Conservation (phyloP, 1,284 basidiomycete species). For the Thelephora terrestris region DNA sequence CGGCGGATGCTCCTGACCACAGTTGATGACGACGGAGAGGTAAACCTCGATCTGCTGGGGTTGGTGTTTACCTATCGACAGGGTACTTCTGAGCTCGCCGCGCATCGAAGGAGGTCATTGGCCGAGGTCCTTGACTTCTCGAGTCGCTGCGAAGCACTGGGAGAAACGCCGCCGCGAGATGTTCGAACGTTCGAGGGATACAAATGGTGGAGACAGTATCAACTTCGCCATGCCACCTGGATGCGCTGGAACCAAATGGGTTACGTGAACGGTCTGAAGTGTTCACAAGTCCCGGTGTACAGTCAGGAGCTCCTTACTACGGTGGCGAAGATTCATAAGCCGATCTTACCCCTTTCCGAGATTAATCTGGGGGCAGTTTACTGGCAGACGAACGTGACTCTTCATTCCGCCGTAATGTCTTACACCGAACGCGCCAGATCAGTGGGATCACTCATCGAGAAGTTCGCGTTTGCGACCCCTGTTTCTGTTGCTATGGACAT, state of each 20-base stretch:
- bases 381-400: slow-evolving; percentile 30
- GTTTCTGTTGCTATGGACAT: slow-evolving; percentile 72
- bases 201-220: slow-evolving; percentile 45
- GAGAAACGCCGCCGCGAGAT: slow-evolving; percentile 59
- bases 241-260: slow-evolving; percentile 62
- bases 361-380: slow-evolving; percentile 28
- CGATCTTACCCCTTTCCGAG: slow-evolving; percentile 50
- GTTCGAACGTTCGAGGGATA: slow-evolving; percentile 70
- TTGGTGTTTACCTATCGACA: slow-evolving; percentile 52
- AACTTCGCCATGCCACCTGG: slow-evolving; percentile 42
- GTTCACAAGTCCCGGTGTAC: slow-evolving; percentile 52
- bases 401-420: slow-evolving; percentile 54
- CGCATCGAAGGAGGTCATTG: slow-evolving; percentile 43
- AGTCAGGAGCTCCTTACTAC: slow-evolving; percentile 49
- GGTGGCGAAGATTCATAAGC: slow-evolving; percentile 31
- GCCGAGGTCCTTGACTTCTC: slow-evolving; percentile 69
- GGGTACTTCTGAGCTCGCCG: slow-evolving; percentile 41
- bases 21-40: slow-evolving; percentile 33
- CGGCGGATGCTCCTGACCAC: slow-evolving; percentile 51
- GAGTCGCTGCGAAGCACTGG: slow-evolving; percentile 42
- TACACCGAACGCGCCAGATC: slow-evolving; percentile 48
- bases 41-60: slow-evolving; percentile 61
- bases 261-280: slow-evolving; percentile 74
- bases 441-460: slow-evolving; percentile 50
- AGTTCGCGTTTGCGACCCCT: slow-evolving; percentile 82